Base-by-base conservation (phyloP, 345 rosid species). In the Lenwebbia sp. region DNA sequence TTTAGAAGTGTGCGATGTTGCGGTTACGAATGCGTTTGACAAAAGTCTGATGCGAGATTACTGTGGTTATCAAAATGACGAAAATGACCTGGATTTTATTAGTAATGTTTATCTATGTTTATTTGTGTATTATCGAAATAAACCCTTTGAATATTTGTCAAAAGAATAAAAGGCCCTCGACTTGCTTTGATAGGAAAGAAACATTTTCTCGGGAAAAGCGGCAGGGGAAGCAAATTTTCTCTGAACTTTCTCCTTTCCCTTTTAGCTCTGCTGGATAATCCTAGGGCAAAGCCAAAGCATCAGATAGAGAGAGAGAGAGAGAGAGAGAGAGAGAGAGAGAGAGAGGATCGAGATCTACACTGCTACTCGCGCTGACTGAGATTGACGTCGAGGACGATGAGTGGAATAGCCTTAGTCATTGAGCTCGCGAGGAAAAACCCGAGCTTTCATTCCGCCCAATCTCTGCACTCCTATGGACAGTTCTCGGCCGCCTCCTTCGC, bases 351-450 rank as follows among this genome's bases (percentile, higher is more conserved):
- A 85, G 83, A 75, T 51, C 83, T 33, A 56, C 30, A 5, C 22
- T 22, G 82, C 81, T 22, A 5, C 47, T 44, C 49, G 54, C 44
- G 65, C 54, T 83, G 82, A 50, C 74, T 54, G 65, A 52, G 82
- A 56, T 83, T 21, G 28, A 74, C 41, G 28, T 33, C 4, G 25
- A 58, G 8, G 26, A 86, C 89, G 85, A 97, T 97, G 99, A 95
- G 95, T 89, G 99, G 99, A 88, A 91, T 95, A 87, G 94, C 98
- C 19, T 82, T 96, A 87, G 86, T 94, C 50, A 89, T 94, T 85
- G 99, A 97, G 94, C 95, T 96, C 74, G 87, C 93, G 82, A 89
- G 92, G 95, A 96, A 92, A 90, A 93, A 93, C 87, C 94, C 93
- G 49, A 85, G 84, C 90, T 89, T 88, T 86, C 84, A 53, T 84